Evolutionary conservation across 768 basidiomycete genomes (phyloP), one percentile per base, ranked within the genome.

Genomic region (Rhodotorula kratochvilovae): DNA sequence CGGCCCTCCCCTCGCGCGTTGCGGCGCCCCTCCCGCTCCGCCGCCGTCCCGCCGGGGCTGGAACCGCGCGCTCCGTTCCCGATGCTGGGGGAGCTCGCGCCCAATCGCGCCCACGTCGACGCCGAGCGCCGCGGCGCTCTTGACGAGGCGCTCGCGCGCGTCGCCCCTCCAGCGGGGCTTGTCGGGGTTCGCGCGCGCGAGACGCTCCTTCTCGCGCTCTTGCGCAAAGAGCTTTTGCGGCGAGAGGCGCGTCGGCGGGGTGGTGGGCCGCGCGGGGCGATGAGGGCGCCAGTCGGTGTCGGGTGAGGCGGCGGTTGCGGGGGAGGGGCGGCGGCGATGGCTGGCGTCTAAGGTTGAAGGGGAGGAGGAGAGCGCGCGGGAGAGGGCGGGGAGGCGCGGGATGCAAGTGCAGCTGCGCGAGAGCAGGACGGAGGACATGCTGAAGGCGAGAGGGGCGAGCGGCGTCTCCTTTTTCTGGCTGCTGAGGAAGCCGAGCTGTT

Each of bases 191-290:
- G 63, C 27, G 21, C 29, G 7, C 16, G 23, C 19, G 27, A 71
- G 1, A 11, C 70, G 61, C 3, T 71, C 66, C 3, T 43, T 55
- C n/a, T 71, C 56, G n/a, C 70, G 65, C 19, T 53, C 33, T 29
- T 63, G 66, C 2, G 70, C 70, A 45, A 63, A 58, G n/a, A 36
- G 33, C 50, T 53, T 56, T 17, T 48, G 25, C 12, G 33, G 50
- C 36, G 62, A 60, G 25, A 69, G 50, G 31, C 43, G 29, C 13
- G 48, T 51, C 13, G 2, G 45, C 8, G 46, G 33, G 16, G 46
- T 13, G 23, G 21, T 7, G 33, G 46, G 48, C 13, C 31, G 61
- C 29, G 45, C 31, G 60, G 29, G 58, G 39, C 27, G 5, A 43
- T 60, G 59, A 7, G 59, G 59, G 12, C n/a, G 23, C 21, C n/a